A percentile compares a stretch with the other conserved stretches of the same genome.
These are phyloP conservation scores for Trichoderma gamsii DNA, from an alignment of 495 filamentous ascomycete genomes.

Conservation along the genomic window DNA sequence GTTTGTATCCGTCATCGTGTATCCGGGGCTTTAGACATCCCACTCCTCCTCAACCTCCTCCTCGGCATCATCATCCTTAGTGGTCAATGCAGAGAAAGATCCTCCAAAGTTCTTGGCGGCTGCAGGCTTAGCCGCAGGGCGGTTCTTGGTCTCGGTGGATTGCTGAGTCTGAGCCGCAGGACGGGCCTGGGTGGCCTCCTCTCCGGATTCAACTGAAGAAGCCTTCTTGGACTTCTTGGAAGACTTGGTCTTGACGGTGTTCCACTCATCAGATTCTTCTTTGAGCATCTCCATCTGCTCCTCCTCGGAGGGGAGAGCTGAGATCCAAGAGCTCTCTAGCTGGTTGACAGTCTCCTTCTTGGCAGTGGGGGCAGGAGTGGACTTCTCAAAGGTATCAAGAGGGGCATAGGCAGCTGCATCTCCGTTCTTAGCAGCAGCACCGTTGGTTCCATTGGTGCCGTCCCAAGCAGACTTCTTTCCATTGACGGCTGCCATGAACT, in stretches of 20 bases:
- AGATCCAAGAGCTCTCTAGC: constrained; percentile 38
- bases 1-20: neutral
- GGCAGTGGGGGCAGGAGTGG: constrained; percentile 16
- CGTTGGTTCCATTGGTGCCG: constrained; percentile 22
- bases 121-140: constrained; percentile 22
- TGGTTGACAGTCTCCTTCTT: neutral
- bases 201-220: constrained; percentile 24
- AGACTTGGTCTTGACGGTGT: constrained; percentile 64
- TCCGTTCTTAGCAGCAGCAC: constrained; percentile 22
- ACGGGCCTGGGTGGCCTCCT: constrained; percentile 19
- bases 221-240: constrained; percentile 35
- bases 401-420: constrained; percentile 42
- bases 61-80: constrained; percentile 33
- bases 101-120: constrained; percentile 27
- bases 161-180: constrained; percentile 14
- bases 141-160: constrained; percentile 20
- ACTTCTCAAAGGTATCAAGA: constrained; percentile 67
- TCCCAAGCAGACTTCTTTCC: constrained; percentile 21
- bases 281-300: constrained; percentile 71
- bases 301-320: constrained; percentile 69
- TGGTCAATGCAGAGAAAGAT: constrained; percentile 44
- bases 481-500: constrained; percentile 46
- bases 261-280: constrained; percentile 61
- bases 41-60: constrained; percentile 42
- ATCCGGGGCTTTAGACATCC: constrained; percentile 35